Evolutionary conservation across 805 yeast species (phyloP), one percentile per base, ranked within the genome.

Genomic region (Isabelozyma heimii): DNA sequence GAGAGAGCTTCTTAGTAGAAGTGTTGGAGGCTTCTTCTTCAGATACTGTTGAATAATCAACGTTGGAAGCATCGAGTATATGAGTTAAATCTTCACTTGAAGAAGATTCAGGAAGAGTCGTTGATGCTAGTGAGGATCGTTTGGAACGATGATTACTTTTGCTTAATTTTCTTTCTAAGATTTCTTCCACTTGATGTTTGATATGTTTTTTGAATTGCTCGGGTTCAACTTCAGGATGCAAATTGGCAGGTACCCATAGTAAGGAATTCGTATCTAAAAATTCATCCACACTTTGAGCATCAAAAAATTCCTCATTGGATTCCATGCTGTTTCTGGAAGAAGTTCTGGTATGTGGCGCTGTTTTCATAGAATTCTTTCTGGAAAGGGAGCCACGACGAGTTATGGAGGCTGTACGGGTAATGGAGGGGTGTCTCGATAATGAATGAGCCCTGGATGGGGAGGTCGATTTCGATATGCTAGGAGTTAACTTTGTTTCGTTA

Each of bases 201-300:
- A 87, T 84, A 60, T 86, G 87, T 54, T 77, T 79, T 54, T 83
- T 73, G 69, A 83, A 87, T 58, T 88, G 89, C 59, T 89, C 95
- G 2, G 98, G 98, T 24, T 95, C 91, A n/a, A 92, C 80, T 58
- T 88, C 92, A 1, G 98, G 98, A 64, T 94, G 99, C 37, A 90
- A 76, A 53, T 82, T 83, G 1, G 98, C 99, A 0, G 98, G 98
- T 1, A 94, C 97, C 99, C 99, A 92, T 47, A 92, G 71, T 30
- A 88, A 68, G 49, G 80, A 71, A 44, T 79, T 78, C 14, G 79
- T 68, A 47, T 68, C 61, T 9, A 55, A 50, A 46, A 49, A 55
- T 24, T 43, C 59, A 20, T 61, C 68, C 12, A 40, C 46, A 20
- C 54, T 59, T 26, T 58, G 60, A 8, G 62, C 58, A 44, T 60